Evolutionary conservation across 257 asterid species (phyloP), one percentile per base, ranked within the genome.

Genomic region (Gentiana straminea): DNA sequence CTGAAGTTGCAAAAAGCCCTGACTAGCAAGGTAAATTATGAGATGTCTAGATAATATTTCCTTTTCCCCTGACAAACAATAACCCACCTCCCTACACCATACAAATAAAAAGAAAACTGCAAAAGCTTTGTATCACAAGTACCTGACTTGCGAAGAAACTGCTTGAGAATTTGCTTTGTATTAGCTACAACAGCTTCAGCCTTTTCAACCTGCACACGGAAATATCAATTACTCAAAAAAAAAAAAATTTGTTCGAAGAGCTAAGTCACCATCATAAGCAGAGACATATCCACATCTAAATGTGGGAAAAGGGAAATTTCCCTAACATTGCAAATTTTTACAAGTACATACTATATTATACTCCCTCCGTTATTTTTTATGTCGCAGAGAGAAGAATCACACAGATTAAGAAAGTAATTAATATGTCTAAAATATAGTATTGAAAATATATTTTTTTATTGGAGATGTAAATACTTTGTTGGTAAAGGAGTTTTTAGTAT

Each of bases 121-220:
- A 41, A 5, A 5, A 41, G 7, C 46, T 41, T 41, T 41, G 44
- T 33, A n/a, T 13, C 4, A 35, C 83, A 93, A 95, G 81, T 92
- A 92, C 97, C 83, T 35, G 93, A 87, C 62, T 87, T 92, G 63
- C 58, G 79, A 58, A 87, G 82, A 70, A 79, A 87, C 67, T 92
- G 98, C 69, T 74, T 83, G 58, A 88, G 86, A 75, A 92, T 88
- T 73, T 92, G 94, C 74, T 84, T 84, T 33, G 93, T 70, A 81
- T 92, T 92, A 57, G 98, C 86, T 68, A 92, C 64, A 62, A 92
- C 90, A 64, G 98, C 95, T 71, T 87, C 98, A 72, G 85, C 94
- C 79, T 81, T 78, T 50, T 81, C 93, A 45, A 56, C 89, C 98
- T 92, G 77, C 46, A 50, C 41, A 54, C 33, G 68, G 59, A 33